Evolutionary conservation across 2,329 filamentous ascomycete species (phyloP), one percentile per base, ranked within the genome.

Genomic region (Monilinia aucupariae): DNA sequence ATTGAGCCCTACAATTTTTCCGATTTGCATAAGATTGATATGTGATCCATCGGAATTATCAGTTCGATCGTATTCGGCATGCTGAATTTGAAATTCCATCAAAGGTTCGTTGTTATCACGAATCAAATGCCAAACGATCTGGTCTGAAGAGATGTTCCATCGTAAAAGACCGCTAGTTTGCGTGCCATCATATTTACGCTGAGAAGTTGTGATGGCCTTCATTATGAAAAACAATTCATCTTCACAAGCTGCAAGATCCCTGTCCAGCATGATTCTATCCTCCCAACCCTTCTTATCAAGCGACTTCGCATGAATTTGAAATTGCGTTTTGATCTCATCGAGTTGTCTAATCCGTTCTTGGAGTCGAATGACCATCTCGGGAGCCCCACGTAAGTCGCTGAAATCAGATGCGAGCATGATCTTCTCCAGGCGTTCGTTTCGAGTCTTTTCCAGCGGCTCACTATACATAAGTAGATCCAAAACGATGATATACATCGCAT

Each of bases 151-250:
- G 64, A 99, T 91, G 73, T 91, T 94, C 89, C 93, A 97, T 70
- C 91, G 88, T 61, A 99, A 76, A 48, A 97, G 79, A 7, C 92
- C 92, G 64, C 85, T 92, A 63, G 87, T 88, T 67, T 91, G 84
- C 8, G 86, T 85, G 56, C 83, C 84, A 65, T 96, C 91, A 67
- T 86, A 87, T 73, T 92, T 94, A 64, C 92, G 83, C 76, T 99
- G 94, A 6, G 93, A 96, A 3, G 92, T 96, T 1, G 94, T 99
- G 74, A 99, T 99, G 47, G 94, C 96, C 72, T 99, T 97, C 94
- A 99, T 97, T 80, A 99, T 90, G 78, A 99, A 99, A 81, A 99
- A 99, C 10, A 99, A 78, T 75, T 99, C 96, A 71, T 99, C 94
- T 74, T 97, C 94, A 71, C 91, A 97, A 25, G 86, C 86, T 12